Conservation (phyloP, 495 filamentous ascomycete species). For the Collariella sp. region DNA sequence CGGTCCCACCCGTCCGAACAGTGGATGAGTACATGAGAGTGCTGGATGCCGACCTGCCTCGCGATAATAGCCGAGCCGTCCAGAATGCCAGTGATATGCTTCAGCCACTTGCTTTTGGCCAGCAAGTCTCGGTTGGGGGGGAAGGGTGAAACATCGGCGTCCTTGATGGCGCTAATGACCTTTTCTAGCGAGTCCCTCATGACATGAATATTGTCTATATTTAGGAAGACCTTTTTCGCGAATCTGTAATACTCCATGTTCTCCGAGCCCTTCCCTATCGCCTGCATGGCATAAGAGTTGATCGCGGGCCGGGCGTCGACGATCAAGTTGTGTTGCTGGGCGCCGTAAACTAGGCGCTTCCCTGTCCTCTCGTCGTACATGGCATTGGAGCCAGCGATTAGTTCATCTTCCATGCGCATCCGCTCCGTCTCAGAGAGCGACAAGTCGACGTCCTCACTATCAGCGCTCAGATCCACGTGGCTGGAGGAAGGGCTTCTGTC, state of each 20-base stretch:
- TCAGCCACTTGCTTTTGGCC: slow-evolving; percentile 80
- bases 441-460: slow-evolving; percentile 25
- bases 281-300: slow-evolving; percentile 94
- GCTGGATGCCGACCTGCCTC: slow-evolving; percentile 78
- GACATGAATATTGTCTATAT: slow-evolving; percentile 98
- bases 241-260: slow-evolving; percentile 97
- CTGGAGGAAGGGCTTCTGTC: slow-evolving; percentile 54
- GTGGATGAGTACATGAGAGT: slow-evolving; percentile 92
- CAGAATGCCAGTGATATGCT: slow-evolving; percentile 77
- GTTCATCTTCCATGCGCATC: slow-evolving; percentile 62
- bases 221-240: slow-evolving; percentile 86
- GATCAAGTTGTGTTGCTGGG: slow-evolving; percentile 89
- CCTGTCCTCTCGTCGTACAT: slow-evolving; percentile 39
- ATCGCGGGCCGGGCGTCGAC: slow-evolving; percentile 94
- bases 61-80: slow-evolving; percentile 80
- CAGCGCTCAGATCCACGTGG: slow-evolving; percentile 42
- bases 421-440: slow-evolving; percentile 53
- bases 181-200: slow-evolving; percentile 90
- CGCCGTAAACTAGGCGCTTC: slow-evolving; percentile 69
- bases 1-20: slow-evolving; percentile 99
- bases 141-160: slow-evolving; percentile 78
- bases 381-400: slow-evolving; percentile 44
- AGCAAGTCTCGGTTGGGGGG: slow-evolving; percentile 78
- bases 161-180: slow-evolving; percentile 83
- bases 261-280: slow-evolving; percentile 85